Evolutionary conservation across 2,329 filamentous ascomycete genomes (phyloP), one percentile per base, ranked within the genome.

Genomic region (Ustulina deusta): DNA sequence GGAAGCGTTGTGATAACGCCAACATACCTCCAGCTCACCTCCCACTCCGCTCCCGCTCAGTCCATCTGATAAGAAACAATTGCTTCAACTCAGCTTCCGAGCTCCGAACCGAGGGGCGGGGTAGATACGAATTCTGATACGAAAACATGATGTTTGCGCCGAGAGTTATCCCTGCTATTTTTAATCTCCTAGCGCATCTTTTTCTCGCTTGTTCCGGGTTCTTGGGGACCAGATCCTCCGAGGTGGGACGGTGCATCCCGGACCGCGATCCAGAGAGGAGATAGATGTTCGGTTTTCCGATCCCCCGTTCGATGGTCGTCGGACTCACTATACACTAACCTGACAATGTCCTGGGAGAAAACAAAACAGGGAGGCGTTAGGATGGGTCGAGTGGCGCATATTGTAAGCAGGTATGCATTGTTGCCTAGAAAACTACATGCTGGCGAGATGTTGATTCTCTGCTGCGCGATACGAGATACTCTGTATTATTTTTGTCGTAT

Each of bases 91-190:
- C 38, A 52, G 29, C 17, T 20, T 52, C 49, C 49, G 49, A 52
- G 49, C 27, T 52, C 49, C 49, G 49, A 34, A 32, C 49, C 46
- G 27, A 52, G 27, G 27, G 49, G 27, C 17, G 27, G 44, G 10
- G 46, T 34, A 52, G 29, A 52, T 52, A 52, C 49, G 49, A 52
- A 10, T 29, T n/a, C 27, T 34, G 49, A 52, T 52, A 52, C 25
- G 17, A 29, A 29, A 29, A 29, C 17, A 7, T 2, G 29, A 29
- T 34, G 20, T 52, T n/a, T 34, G 3, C 49, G 15, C 27, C 49
- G 49, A 52, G 49, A 15, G 15, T 5, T 27, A 52, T 11, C 49
- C 49, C 17, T 32, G 49, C 27, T 34, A 32, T 52, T 32, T n/a
- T 52, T 52, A 32, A 52, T 51, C 6, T 52, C 49, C 49, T 52